These are phyloP conservation scores for Sicyos baderoa DNA, from an alignment of 306 rosid species.

Conservation along the genomic window DNA sequence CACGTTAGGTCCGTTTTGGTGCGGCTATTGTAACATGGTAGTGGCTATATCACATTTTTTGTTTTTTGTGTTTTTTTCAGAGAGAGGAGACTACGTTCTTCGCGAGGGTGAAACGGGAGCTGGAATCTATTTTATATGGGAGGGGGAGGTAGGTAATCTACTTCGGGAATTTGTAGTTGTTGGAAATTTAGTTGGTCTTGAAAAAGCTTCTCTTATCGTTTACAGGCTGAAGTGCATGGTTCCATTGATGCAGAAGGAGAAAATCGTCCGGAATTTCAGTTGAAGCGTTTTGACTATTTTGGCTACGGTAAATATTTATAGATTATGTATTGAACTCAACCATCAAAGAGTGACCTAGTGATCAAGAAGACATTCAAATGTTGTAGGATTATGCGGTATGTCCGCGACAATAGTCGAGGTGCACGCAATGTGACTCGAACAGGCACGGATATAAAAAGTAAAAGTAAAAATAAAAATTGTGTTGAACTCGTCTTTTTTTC, in stretches of 20 bases:
- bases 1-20: too few species aligned
- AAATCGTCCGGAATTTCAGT: slow-evolving; percentile 55
- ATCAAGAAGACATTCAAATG: too few species aligned
- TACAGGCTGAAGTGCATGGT: slow-evolving; percentile 73
- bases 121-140: slow-evolving; percentile 82
- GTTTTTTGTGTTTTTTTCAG: slow-evolving; percentile 31
- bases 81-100: slow-evolving; percentile 52
- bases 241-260: slow-evolving; percentile 43
- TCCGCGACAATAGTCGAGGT: too few species aligned
- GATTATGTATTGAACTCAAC: neutral
- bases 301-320: slow-evolving; percentile 49
- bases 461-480: too few species aligned
- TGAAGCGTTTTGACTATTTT: slow-evolving; percentile 73
- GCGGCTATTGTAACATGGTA: neutral
- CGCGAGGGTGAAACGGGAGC: slow-evolving; percentile 72
- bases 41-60: neutral
- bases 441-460: too few species aligned
- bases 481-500: neutral
- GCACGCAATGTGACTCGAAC: too few species aligned
- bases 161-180: neutral
- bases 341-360: too few species aligned
- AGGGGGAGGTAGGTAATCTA: slow-evolving; percentile 90
- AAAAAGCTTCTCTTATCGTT: slow-evolving; percentile 18
- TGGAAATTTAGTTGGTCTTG: neutral
- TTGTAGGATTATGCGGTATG: too few species aligned